Conservation (phyloP, 2,329 filamentous ascomycete species). For the Pseudogymnoascus sp. region DNA sequence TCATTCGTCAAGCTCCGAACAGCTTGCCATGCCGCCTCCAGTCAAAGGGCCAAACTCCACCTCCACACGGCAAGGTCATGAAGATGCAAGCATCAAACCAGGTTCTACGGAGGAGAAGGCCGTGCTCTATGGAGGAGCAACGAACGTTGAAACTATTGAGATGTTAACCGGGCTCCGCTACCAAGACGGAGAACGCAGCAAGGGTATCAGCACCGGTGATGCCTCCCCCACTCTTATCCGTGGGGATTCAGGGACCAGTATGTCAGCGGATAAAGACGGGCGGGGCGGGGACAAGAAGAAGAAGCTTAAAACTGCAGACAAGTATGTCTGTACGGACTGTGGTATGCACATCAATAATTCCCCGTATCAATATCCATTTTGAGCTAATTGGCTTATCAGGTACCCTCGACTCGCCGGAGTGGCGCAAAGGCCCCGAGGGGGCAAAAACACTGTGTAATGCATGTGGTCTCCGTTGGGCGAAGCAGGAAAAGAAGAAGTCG, state of each 20-base stretch:
- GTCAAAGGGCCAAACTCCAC: conserved; percentile 58
- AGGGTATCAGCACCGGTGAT: conserved; percentile 80
- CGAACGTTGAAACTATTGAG: conserved; percentile 80
- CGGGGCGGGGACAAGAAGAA: conserved; percentile 69
- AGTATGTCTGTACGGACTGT: conserved; percentile 94
- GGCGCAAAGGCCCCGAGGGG: conserved; percentile 86
- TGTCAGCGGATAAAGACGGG: conserved; percentile 68
- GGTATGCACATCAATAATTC: conserved; percentile 41
- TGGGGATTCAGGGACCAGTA: conserved; percentile 79
- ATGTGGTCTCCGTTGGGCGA: conserved; percentile 68
- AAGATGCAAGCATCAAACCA: conserved; percentile 57
- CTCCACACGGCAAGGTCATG: conserved; percentile 71
- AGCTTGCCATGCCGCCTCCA: conserved; percentile 55
- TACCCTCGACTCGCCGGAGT: conserved; percentile 87
- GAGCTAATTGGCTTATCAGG: conserved; percentile 32
- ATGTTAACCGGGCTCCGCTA: conserved; percentile 87
- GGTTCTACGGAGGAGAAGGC: conserved; percentile 81
- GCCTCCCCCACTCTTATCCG: conserved; percentile 72
- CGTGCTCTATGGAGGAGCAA: conserved; percentile 67
- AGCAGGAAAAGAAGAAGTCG: conserved; percentile 68
- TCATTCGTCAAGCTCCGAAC: conserved; percentile 30
- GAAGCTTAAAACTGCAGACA: conserved; percentile 73
- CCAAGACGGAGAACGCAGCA: conserved; percentile 77
- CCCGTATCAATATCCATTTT: not conserved
- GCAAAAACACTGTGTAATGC: conserved; percentile 95